These are phyloP conservation scores for Tricholoma terreum DNA, from an alignment of 768 basidiomycete species.

Conservation along the genomic window DNA sequence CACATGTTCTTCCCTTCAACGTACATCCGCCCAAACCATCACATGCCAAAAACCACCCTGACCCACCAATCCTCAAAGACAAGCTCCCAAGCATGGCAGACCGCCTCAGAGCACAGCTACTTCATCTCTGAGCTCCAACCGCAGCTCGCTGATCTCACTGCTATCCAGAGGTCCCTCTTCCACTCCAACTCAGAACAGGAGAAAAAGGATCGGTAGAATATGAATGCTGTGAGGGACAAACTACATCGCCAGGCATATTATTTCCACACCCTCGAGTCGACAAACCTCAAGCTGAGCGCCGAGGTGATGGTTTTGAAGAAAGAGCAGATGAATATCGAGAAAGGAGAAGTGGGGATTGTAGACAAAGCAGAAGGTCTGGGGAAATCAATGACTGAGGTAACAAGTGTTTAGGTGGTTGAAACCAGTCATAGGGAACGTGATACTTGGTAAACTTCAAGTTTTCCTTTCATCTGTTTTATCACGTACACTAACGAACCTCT, in stretches of 20 bases:
- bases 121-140: conserved; percentile 44
- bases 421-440: not conserved
- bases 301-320: conserved; percentile 56
- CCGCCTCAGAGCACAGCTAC: conserved; percentile 39
- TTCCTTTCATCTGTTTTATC: too few relatives aligned
- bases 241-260: conserved; percentile 63
- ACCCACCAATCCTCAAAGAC: conserved; percentile 46
- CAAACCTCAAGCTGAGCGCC: conserved; percentile 50
- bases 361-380: not conserved
- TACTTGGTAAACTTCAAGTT: not conserved
- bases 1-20: conserved; percentile 45
- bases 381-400: not conserved
- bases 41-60: conserved; percentile 48
- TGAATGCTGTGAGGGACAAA: conserved; percentile 64
- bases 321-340: conserved; percentile 53
- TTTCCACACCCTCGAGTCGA: conserved; percentile 54
- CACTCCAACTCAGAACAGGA: conserved; percentile 42
- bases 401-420: too few relatives aligned
- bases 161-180: conserved; percentile 28
- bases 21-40: conserved; percentile 46
- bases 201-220: conserved; percentile 51
- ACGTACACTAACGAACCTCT: not conserved
- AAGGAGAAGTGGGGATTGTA: conserved; percentile 46
- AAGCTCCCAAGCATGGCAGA: conserved; percentile 42
- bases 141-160: conserved; percentile 44